These are phyloP conservation scores for Leccinum subfulvum DNA, from an alignment of 1,284 basidiomycete species.

Conservation along the genomic window DNA sequence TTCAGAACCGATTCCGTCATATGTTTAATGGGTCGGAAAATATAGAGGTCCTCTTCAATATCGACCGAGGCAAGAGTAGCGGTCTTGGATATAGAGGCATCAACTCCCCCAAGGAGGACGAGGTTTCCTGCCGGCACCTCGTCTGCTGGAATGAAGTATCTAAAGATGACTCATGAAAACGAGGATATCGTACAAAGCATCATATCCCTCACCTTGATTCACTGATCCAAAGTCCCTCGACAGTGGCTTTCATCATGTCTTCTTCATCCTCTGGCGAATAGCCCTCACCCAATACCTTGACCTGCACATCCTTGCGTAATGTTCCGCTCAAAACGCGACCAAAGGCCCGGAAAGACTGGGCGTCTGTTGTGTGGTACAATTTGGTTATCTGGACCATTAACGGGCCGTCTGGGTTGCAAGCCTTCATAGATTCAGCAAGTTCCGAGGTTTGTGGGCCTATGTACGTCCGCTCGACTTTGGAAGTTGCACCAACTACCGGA, in stretches of 20 bases:
- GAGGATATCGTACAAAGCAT: conserved; percentile 3
- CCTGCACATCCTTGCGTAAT: conserved; percentile 73
- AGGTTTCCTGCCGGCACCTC: conserved; percentile 92
- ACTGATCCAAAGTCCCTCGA: conserved; percentile 88
- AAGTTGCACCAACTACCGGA: conserved; percentile 66
- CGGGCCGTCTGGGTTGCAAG: conserved; percentile 82
- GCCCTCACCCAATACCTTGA: conserved; percentile 97
- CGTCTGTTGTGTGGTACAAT: conserved; percentile 93
- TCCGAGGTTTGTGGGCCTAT: conserved; percentile 83
- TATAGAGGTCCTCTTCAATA: conserved; percentile 84
- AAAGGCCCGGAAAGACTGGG: conserved; percentile 93
- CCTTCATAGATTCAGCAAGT: conserved; percentile 75
- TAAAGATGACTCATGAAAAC: conserved; percentile 34
- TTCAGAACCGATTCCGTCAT: conserved; percentile 98
- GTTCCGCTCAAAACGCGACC: conserved; percentile 95
- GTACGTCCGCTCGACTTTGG: conserved; percentile 84
- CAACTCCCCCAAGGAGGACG: conserved; percentile 89
- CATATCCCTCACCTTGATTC: conserved; percentile 72
- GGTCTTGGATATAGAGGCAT: conserved; percentile 92
- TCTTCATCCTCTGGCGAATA: conserved; percentile 98
- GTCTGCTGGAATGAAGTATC: conserved; percentile 87
- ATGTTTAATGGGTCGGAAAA: conserved; percentile 94
- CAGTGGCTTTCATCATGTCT: conserved; percentile 87
- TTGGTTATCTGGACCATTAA: conserved; percentile 93
- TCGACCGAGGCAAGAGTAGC: conserved; percentile 81